Conservation (phyloP, 768 basidiomycete species). For the Leccinum longicurvipes region DNA sequence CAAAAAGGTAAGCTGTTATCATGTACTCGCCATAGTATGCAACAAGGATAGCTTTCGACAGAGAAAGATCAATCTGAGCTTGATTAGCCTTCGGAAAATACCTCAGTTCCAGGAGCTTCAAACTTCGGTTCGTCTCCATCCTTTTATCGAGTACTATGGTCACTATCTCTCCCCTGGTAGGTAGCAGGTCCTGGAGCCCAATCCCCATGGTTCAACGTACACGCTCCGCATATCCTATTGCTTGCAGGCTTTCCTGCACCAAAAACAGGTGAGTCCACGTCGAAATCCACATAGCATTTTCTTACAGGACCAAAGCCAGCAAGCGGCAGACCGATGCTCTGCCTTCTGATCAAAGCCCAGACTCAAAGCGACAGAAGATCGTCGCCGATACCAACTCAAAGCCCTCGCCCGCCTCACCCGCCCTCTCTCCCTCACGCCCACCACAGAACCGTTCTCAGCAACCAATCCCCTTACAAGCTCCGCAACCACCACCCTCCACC, state of each 20-base stretch:
- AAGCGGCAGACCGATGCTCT: constrained; percentile 46
- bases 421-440: constrained; percentile 21
- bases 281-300: background rate
- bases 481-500: constrained; percentile 15
- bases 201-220: constrained; percentile 56
- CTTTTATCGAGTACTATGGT: background rate
- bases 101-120: constrained; percentile 52
- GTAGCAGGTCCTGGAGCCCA: constrained; percentile 35
- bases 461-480: constrained; percentile 15
- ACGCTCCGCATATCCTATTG: constrained; percentile 42
- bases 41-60: constrained; percentile 21
- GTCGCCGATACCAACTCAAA: constrained; percentile 15
- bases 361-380: constrained; percentile 41
- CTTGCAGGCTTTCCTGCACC: constrained; percentile 47
- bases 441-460: constrained; percentile 21
- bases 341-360: constrained; percentile 37
- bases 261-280: constrained; percentile 28
- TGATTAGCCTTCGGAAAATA: constrained; percentile 46
- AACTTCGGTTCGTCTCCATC: constrained; percentile 38
- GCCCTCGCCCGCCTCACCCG: constrained; percentile 17
- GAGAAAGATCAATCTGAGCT: constrained; percentile 59
- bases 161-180: constrained; percentile 21
- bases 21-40: background rate
- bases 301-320: constrained; percentile 22
- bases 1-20: constrained; percentile 45